These are phyloP conservation scores for Goffeauzyma gilvescens DNA, from an alignment of 768 basidiomycete genomes.

Conservation along the genomic window DNA sequence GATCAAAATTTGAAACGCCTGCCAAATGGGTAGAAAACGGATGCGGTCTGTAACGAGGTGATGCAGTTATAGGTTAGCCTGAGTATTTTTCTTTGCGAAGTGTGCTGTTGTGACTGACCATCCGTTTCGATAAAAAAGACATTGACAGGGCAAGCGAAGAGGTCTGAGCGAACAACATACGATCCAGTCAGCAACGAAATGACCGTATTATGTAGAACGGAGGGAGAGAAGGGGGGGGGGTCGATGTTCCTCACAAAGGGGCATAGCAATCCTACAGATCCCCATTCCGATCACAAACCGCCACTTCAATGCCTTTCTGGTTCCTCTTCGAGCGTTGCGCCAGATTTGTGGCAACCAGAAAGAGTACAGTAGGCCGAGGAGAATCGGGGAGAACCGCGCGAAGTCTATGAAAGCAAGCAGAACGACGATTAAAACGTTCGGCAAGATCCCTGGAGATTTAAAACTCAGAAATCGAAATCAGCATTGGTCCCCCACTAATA, in stretches of 20 bases:
- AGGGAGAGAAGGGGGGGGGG: not conserved
- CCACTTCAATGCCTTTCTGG: constrained; percentile 47
- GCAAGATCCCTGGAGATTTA: constrained; percentile 41
- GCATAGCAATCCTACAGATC: constrained; percentile 47
- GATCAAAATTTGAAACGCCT: constrained; percentile 45
- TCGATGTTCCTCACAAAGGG: constrained; percentile 47
- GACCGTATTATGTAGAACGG: too few species aligned
- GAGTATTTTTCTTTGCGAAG: too few species aligned
- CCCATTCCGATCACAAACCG: constrained; percentile 66
- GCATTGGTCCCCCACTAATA: not conserved
- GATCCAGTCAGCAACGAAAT: too few species aligned
- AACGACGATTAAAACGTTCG: constrained; percentile 53
- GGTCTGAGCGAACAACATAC: too few species aligned
- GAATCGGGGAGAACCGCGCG: constrained; percentile 43
- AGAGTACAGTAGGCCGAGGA: constrained; percentile 51
- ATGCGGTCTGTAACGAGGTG: constrained; percentile 42
- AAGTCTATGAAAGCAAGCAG: constrained; percentile 44
- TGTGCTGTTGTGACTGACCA: constrained; percentile 38
- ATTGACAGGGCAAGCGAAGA: constrained; percentile 63
- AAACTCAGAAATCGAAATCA: not conserved
- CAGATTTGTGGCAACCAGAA: constrained; percentile 76
- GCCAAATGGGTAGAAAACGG: constrained; percentile 42
- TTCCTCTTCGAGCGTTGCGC: constrained; percentile 50
- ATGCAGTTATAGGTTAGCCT: constrained; percentile 1
- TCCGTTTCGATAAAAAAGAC: constrained; percentile 62